A percentile compares a stretch with the other conserved stretches of the same genome.
Evolutionary conservation across 495 filamentous ascomycete genomes (phyloP).

Genomic region (Aspergillus nanangensis): DNA sequence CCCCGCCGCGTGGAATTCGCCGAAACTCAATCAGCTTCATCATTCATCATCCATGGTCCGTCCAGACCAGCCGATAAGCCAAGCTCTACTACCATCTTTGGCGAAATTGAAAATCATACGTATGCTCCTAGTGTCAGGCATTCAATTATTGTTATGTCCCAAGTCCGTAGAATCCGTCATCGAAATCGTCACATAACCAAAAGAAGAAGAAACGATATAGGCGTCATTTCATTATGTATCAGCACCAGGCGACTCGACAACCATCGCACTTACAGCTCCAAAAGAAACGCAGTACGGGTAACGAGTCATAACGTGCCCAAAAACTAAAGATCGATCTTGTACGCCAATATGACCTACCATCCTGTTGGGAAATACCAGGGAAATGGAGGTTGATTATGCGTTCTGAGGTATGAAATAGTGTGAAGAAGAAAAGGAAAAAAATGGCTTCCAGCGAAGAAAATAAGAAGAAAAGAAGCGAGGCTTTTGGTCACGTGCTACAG

Average conservation of each 20-base stretch:
- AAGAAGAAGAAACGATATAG: constrained; percentile 2
- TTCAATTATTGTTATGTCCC: not conserved
- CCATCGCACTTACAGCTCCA: constrained; percentile 27
- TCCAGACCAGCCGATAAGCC: not conserved
- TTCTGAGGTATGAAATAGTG: constrained; percentile 43
- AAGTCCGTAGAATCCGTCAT: not conserved
- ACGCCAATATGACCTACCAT: constrained; percentile 54
- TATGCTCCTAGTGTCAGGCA: too few relatives aligned
- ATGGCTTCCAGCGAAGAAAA: constrained; percentile 11
- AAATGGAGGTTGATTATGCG: constrained; percentile 54
- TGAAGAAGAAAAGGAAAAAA: constrained; percentile 27
- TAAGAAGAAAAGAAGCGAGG: constrained; percentile 14
- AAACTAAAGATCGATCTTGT: constrained; percentile 33
- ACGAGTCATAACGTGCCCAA: constrained; percentile 26
- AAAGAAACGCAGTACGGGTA: constrained; percentile 25
- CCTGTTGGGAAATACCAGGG: constrained; percentile 32
- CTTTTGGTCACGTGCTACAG: constrained; percentile 17
- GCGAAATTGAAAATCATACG: too few relatives aligned
- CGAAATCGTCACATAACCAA: not conserved
- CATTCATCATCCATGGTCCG: not conserved
- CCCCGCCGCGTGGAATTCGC: not conserved
- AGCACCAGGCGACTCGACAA: constrained; percentile 38
- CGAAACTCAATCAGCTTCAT: not conserved
- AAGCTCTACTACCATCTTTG: too few relatives aligned
- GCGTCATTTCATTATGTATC: too few relatives aligned